Conservation (phyloP, 2,329 filamentous ascomycete species). For the Lachnellula arida region DNA sequence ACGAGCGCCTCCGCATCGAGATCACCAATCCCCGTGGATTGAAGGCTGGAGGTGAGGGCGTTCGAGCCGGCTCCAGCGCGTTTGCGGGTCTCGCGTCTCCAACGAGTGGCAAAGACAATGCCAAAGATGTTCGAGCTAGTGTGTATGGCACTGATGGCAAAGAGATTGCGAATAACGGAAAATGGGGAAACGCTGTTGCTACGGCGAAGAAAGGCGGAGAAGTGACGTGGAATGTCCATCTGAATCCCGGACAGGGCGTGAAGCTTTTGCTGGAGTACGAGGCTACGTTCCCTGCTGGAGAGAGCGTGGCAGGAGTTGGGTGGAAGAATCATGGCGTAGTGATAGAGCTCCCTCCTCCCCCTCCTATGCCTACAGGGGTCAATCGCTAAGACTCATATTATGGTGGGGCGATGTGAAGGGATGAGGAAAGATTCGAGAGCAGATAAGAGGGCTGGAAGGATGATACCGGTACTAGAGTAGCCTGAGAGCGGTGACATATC, state of each 20-base stretch:
- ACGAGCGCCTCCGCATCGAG: slow-evolving; percentile 51
- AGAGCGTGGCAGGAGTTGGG: slow-evolving; percentile 34
- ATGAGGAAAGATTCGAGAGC: too few relatives aligned
- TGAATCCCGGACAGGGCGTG: slow-evolving; percentile 54
- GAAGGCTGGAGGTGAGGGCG: slow-evolving; percentile 34
- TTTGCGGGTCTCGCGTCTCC: background rate
- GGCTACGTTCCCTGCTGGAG: slow-evolving; percentile 50
- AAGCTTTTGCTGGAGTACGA: slow-evolving; percentile 58
- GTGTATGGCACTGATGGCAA: slow-evolving; percentile 22
- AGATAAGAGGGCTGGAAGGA: too few relatives aligned
- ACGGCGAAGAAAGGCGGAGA: slow-evolving; percentile 53
- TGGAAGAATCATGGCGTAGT: background rate
- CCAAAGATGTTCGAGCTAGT: slow-evolving; percentile 17
- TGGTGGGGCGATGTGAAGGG: too few relatives aligned
- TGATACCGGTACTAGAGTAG: too few relatives aligned
- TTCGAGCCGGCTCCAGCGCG: slow-evolving; percentile 33
- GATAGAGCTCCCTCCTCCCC: too few relatives aligned
- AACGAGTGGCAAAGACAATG: slow-evolving; percentile 10
- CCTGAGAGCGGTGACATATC: too few relatives aligned
- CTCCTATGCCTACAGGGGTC: too few relatives aligned
- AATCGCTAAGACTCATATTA: too few relatives aligned
- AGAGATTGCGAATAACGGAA: slow-evolving; percentile 29
- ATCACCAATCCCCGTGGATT: slow-evolving; percentile 47
- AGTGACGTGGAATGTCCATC: slow-evolving; percentile 52
- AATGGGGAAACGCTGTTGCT: slow-evolving; percentile 52